Evolutionary conservation across 1,139 yeast genomes (phyloP).

Genomic region (Geotrichum histeridarum): DNA sequence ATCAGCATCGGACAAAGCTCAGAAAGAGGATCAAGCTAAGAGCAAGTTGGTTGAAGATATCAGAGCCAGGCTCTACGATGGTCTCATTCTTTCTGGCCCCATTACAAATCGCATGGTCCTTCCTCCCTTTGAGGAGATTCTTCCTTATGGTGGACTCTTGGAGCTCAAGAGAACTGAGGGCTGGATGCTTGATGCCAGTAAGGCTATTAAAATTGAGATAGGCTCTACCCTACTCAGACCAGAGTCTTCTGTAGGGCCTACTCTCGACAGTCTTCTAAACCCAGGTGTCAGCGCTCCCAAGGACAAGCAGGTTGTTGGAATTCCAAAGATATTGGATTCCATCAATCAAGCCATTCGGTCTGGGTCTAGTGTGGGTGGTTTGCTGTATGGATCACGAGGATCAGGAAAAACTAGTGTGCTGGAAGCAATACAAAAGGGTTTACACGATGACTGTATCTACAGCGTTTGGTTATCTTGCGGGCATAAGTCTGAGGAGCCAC

Average conservation of each 20-base stretch:
- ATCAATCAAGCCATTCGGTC: constrained; percentile 44
- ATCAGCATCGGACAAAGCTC: constrained; percentile 18
- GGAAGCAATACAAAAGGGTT: constrained; percentile 40
- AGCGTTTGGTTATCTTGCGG: constrained; percentile 50
- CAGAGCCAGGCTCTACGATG: constrained; percentile 10
- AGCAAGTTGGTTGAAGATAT: constrained; percentile 24
- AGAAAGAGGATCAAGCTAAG: constrained; percentile 24
- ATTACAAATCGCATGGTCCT: constrained; percentile 28
- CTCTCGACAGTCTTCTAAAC: constrained; percentile 14
- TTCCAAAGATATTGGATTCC: constrained; percentile 46
- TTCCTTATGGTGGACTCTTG: constrained; percentile 62
- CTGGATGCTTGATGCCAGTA: constrained; percentile 43
- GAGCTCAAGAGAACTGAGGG: constrained; percentile 48
- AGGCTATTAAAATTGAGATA: constrained; percentile 38
- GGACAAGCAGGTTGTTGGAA: constrained; percentile 48
- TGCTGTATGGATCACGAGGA: constrained; percentile 72
- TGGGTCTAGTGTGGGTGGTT: constrained; percentile 48
- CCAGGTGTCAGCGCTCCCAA: background rate
- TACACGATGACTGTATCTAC: constrained; percentile 44
- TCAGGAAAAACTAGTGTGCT: constrained; percentile 68
- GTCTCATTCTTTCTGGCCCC: constrained; percentile 25
- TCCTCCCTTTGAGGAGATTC: constrained; percentile 46
- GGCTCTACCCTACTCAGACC: constrained; percentile 54
- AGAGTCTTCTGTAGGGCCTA: constrained; percentile 45
- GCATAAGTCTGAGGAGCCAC: constrained; percentile 52